A percentile compares a stretch with the other conserved stretches of the same genome.
Conservation (phyloP, 768 basidiomycete species). For the Russula emetica region DNA sequence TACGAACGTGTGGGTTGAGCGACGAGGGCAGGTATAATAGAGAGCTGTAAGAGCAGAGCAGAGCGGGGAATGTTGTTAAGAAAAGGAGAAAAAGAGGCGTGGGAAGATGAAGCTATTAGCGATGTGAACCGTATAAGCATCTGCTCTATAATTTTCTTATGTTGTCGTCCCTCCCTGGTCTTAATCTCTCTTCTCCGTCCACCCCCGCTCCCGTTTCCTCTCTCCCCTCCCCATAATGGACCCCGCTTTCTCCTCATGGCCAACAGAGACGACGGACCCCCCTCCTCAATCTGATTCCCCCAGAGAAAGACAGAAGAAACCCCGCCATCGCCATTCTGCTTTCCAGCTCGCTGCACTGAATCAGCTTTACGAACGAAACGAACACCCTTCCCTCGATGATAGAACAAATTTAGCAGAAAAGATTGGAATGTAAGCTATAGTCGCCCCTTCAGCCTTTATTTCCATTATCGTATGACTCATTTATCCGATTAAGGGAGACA, state of each 20-base stretch:
- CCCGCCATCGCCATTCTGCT: slow-evolving; percentile 71
- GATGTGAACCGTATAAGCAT: slow-evolving; percentile 28
- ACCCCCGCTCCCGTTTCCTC: slow-evolving; percentile 22
- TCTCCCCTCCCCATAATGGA: slow-evolving; percentile 28
- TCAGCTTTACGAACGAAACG: slow-evolving; percentile 69
- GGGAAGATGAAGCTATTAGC: slow-evolving; percentile 28
- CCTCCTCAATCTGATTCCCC: slow-evolving; percentile 31
- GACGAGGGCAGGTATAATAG: no score
- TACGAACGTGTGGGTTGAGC: neutral
- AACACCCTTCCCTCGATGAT: slow-evolving; percentile 68
- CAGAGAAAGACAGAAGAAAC: slow-evolving; percentile 60
- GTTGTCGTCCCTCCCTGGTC: slow-evolving; percentile 10
- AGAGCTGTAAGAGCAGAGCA: neutral
- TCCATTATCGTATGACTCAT: slow-evolving; percentile 11
- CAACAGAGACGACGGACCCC: slow-evolving; percentile 19
- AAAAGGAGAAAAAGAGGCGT: slow-evolving; percentile 11
- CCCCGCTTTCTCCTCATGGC: slow-evolving; percentile 32
- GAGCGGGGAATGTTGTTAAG: neutral
- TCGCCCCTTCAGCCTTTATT: slow-evolving; percentile 12
- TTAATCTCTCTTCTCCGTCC: slow-evolving; percentile 16
- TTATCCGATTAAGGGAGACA: slow-evolving; percentile 54
- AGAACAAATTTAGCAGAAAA: slow-evolving; percentile 64
- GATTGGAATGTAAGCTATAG: slow-evolving; percentile 64
- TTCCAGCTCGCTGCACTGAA: slow-evolving; percentile 72
- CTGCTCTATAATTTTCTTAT: slow-evolving; percentile 29